Evolutionary conservation across 257 asterid species (phyloP), one percentile per base, ranked within the genome.

Genomic region (Forsythia viridissima): DNA sequence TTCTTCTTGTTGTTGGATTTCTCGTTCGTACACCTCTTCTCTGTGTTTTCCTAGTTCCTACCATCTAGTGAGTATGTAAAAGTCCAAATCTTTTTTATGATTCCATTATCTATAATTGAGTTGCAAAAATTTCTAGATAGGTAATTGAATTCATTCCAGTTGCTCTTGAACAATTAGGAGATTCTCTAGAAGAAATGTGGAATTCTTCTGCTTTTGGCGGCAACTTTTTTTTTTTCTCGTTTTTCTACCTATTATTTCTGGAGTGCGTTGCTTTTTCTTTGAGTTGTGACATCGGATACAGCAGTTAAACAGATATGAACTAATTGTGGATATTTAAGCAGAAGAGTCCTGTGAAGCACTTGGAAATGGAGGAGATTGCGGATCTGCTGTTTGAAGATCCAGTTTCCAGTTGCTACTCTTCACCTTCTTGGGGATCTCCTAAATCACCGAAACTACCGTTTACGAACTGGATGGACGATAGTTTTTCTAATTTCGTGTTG

Each of bases 401-500:
- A 75, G 77, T 70, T 84, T 76, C 20, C 75, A 20, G n/a, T 43
- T 39, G 40, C 52, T 72, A 36, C 75, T 51, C 13, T 68, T 89
- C 92, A n/a, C 94, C 94, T 71, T 72, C 59, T 18, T 76, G 84
- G 63, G 79, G 71, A 75, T 85, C 92, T 77, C 93, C 97, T n/a
- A 72, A 79, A 77, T 89, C 96, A 8, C 88, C 92, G 4, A 81
- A 66, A 80, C 77, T 83, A 18, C 76, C 80, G 0, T 72, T 73
- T 63, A 82, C 65, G 85, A 80, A 70, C 80, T 86, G 94, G 97
- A 85, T 80, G 42, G 90, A 84, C 1, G 87, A 84, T 16, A 68
- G 21, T 66, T n/a, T 77, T 71, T 80, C 82, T 44, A 90, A 86
- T 68, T 83, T 89, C 75, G 43, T 63, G 74, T 24, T 90, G 86